Conservation (phyloP, 2,329 filamentous ascomycete genomes). For the Penicillium capsulatum region DNA sequence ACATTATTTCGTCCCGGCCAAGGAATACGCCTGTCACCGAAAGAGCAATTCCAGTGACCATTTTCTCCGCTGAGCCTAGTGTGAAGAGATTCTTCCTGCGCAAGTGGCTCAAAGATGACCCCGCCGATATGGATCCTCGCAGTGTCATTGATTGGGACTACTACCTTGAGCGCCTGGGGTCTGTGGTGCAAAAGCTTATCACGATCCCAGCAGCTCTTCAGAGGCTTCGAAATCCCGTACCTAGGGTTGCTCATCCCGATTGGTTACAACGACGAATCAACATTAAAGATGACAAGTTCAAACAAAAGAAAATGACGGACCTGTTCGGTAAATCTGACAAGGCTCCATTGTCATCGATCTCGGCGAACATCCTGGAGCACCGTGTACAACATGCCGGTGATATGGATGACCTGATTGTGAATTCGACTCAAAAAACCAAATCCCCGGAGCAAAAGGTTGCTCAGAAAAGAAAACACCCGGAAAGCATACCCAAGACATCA, state of each 20-base stretch:
- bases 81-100: conserved; percentile 85
- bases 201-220: conserved; percentile 96
- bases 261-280: conserved; percentile 94
- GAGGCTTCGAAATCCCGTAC: conserved; percentile 90
- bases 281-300: conserved; percentile 92
- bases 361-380: conserved; percentile 59
- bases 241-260: conserved; percentile 87
- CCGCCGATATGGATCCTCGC: conserved; percentile 82
- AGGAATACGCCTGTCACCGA: conserved; percentile 91
- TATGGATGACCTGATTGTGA: conserved; percentile 69
- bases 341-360: conserved; percentile 70
- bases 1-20: conserved; percentile 88
- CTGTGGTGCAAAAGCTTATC: conserved; percentile 97
- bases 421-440: conserved; percentile 63
- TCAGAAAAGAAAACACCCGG: conserved; percentile 71
- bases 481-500: conserved; percentile 57
- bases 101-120: conserved; percentile 95
- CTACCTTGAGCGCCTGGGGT: conserved; percentile 90
- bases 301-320: conserved; percentile 98
- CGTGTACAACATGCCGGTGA: conserved; percentile 57
- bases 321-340: conserved; percentile 61
- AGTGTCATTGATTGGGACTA: conserved; percentile 94
- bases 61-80: conserved; percentile 87
- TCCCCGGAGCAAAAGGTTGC: conserved; percentile 52
- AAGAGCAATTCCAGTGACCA: conserved; percentile 87